Percentiles rank a stretch among this genome's conserved stretches.
phyloP scores from a whole-genome alignment of 2,329 filamentous ascomycete species.

The Venturia asperata region DNA sequence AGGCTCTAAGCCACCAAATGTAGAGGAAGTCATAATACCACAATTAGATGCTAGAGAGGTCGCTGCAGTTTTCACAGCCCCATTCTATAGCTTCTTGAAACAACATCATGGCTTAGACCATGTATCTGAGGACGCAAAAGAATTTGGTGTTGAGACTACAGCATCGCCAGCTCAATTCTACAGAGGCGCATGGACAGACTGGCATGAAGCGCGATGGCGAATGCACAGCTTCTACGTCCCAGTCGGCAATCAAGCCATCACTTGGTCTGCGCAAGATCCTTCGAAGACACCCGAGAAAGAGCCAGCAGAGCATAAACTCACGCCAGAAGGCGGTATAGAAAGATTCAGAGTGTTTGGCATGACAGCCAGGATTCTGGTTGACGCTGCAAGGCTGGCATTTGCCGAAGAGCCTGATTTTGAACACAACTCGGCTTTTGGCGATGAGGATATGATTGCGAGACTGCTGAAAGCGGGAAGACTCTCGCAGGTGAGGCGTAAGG shows the following conservation, averaged over 20 bases:
- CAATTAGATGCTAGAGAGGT: slow-evolving; percentile 83
- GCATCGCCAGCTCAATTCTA: slow-evolving; percentile 64
- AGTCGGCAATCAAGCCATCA: slow-evolving; percentile 61
- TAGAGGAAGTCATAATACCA: slow-evolving; percentile 68
- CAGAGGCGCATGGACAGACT: slow-evolving; percentile 71
- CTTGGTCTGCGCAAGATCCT: slow-evolving; percentile 42
- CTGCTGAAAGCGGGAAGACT: slow-evolving; percentile 52
- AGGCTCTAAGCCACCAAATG: slow-evolving; percentile 28
- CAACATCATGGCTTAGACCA: slow-evolving; percentile 40
- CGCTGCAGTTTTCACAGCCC: slow-evolving; percentile 85
- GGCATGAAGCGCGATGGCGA: slow-evolving; percentile 70
- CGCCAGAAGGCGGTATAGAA: slow-evolving; percentile 38
- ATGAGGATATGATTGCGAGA: slow-evolving; percentile 57
- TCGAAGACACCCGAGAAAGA: slow-evolving; percentile 17
- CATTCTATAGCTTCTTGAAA: slow-evolving; percentile 75
- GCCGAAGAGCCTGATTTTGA: slow-evolving; percentile 78
- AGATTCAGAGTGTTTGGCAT: slow-evolving; percentile 92
- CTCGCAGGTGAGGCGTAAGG: slow-evolving; percentile 40
- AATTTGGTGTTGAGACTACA: slow-evolving; percentile 25
- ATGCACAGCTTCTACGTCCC: slow-evolving; percentile 93
- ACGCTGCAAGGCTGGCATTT: slow-evolving; percentile 80
- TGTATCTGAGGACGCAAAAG: slow-evolving; percentile 28
- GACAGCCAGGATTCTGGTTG: slow-evolving; percentile 85
- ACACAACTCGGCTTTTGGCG: slow-evolving; percentile 56
- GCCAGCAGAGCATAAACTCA: slow-evolving; percentile 1